These are phyloP conservation scores for Ogataea philodendri DNA, from an alignment of 805 yeast genomes.

Conservation along the genomic window DNA sequence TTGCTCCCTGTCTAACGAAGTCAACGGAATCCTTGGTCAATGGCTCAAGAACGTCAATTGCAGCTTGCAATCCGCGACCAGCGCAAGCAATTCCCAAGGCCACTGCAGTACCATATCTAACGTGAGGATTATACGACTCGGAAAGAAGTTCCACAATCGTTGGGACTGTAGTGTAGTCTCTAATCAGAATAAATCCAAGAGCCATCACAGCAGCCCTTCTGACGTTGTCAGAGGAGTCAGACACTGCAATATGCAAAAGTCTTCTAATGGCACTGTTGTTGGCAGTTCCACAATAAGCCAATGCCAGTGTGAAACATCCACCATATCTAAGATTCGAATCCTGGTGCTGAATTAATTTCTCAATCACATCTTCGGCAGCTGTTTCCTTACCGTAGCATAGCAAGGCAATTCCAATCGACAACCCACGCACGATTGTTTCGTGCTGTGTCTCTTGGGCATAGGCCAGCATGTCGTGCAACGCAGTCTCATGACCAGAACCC, in stretches of 20 bases:
- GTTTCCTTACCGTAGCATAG: slow-evolving; percentile 84
- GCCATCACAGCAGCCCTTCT: slow-evolving; percentile 94
- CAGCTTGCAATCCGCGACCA: slow-evolving; percentile 84
- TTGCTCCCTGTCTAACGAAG: slow-evolving; percentile 97
- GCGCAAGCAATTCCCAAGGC: slow-evolving; percentile 98
- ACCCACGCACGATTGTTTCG: slow-evolving; percentile 91
- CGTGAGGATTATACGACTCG: slow-evolving; percentile 96
- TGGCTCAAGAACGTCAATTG: slow-evolving; percentile 89
- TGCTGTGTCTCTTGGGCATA: slow-evolving; percentile 96
- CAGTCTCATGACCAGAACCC: slow-evolving; percentile 76
- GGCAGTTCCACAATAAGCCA: slow-evolving; percentile 97
- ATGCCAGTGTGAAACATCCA: slow-evolving; percentile 89
- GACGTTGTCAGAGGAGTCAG: slow-evolving; percentile 94
- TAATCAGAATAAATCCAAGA: slow-evolving; percentile 84
- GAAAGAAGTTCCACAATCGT: slow-evolving; percentile 89
- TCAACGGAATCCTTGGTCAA: slow-evolving; percentile 92
- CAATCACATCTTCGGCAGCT: slow-evolving; percentile 67
- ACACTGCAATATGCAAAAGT: slow-evolving; percentile 88
- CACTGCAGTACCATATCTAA: slow-evolving; percentile 96
- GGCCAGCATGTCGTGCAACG: slow-evolving; percentile 74
- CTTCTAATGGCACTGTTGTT: slow-evolving; percentile 82
- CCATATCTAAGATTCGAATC: slow-evolving; percentile 89
- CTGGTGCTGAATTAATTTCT: slow-evolving; percentile 66
- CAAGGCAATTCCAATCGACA: slow-evolving; percentile 85
- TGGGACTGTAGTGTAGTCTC: slow-evolving; percentile 92